A percentile compares a stretch with the other conserved stretches of the same genome.
Conservation (phyloP, 176 grass and related monocot genomes). For the Elymus sibiricus region DNA sequence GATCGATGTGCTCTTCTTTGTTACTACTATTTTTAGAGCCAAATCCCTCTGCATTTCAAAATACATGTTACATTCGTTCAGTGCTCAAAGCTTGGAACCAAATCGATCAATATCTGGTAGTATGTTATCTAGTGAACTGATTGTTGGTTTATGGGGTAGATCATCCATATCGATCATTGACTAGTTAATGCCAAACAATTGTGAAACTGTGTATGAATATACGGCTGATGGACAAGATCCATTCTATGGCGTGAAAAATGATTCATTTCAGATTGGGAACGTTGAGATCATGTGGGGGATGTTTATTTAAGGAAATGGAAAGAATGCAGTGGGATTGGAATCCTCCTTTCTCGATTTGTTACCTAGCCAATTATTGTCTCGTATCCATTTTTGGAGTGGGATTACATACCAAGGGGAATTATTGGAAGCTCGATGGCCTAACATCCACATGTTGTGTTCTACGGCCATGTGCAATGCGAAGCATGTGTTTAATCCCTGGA, state of each 20-base stretch:
- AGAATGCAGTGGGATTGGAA: neutral
- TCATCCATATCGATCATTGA: neutral
- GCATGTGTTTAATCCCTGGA: constrained; percentile 36
- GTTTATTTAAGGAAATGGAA: neutral
- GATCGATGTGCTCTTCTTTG: too few species aligned
- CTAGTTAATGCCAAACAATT: neutral
- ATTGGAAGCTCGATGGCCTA: constrained; percentile 6
- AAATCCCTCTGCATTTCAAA: neutral
- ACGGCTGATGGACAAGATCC: neutral
- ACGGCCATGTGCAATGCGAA: neutral
- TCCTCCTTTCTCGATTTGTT: constrained; percentile 12
- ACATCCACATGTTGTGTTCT: constrained; percentile 8
- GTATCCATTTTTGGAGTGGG: neutral
- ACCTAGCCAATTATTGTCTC: neutral
- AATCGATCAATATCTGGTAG: neutral
- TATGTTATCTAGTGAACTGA: too few species aligned
- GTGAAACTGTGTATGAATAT: neutral
- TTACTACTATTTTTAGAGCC: too few species aligned
- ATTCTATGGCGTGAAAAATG: neutral
- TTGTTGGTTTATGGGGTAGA: neutral
- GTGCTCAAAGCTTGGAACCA: neutral
- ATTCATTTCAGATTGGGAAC: constrained; percentile 12
- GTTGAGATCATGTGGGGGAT: constrained; percentile 15
- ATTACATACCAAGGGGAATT: neutral
- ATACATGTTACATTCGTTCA: neutral